Base-by-base conservation (phyloP, 306 rosid genomes). In the Medicago lupulina region DNA sequence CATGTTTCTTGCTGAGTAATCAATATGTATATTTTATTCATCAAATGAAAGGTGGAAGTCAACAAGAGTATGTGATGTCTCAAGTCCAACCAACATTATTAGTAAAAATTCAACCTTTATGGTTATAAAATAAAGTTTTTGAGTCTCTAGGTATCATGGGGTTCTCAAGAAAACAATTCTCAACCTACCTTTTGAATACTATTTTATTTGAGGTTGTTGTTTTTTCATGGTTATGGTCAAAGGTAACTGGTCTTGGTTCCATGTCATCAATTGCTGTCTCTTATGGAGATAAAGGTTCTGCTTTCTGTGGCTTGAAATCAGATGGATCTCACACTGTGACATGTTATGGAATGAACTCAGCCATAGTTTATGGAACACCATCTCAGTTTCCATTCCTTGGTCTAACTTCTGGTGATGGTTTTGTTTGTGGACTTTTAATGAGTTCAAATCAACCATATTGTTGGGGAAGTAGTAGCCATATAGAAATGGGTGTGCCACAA, bases 401-500 rank as follows among this genome's bases (percentile, higher is more conserved):
- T 76, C 83, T 94, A 70, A 89, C 93, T 0, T 97, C 88, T 55
- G 98, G 98, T 18, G 90, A 90, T 66, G 97, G 96, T 55, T 94
- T 90, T 85, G 95, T 90, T 5, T 94, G 98, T 79, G 98, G 98
- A 51, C 95, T 94, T 78, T 86, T 94, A 2, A 62, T 89, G 89
- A 84, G 85, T 76, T 86, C 98, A 2, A 85, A 62, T 34, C 96
- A 89, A 75, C 98, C 98, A 5, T 94, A 91, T 78, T 94, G 98
- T 76, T 94, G 98, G 98, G 98, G 98, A 13, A 92, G 90, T 68
- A 88, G 89, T 67, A 81, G 83, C 28, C 81, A 87, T 53, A 79
- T 94, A 44, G 87, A 86, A 85, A 87, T 88, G 93, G 96, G 97
- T 59, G 98, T 94, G 73, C 96, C 97, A 51, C 95, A 90, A 46